Evolutionary conservation across 2,329 filamentous ascomycete species (phyloP).

Genomic region (Geoglossum cookeanum): DNA sequence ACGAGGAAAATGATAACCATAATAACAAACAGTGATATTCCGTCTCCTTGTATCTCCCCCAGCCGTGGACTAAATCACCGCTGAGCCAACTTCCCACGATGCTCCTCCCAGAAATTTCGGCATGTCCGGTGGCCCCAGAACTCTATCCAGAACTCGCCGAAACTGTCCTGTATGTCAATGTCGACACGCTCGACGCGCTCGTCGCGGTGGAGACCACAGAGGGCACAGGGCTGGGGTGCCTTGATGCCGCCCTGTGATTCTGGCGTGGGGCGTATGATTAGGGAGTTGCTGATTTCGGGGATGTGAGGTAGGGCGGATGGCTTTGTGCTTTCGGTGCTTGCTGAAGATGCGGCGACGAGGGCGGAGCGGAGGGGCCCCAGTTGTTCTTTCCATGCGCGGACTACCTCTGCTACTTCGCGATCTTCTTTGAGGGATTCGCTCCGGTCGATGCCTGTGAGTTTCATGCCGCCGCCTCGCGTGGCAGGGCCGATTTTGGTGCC

Average conservation of each 20-base stretch:
- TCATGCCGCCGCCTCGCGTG: slow-evolving; percentile 70
- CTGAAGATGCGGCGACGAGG: slow-evolving; percentile 44
- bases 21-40: too few species aligned
- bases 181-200: slow-evolving; percentile 65
- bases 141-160: slow-evolving; percentile 93
- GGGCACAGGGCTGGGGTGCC: slow-evolving; percentile 55
- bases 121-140: slow-evolving; percentile 70
- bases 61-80: slow-evolving; percentile 26
- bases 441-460: slow-evolving; percentile 70
- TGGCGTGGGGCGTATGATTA: slow-evolving; percentile 45
- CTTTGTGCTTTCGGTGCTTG: slow-evolving; percentile 8
- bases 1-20: too few species aligned
- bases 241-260: slow-evolving; percentile 46
- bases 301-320: slow-evolving; percentile 27
- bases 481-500: slow-evolving; percentile 68
- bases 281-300: slow-evolving; percentile 52
- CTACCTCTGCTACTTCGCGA: slow-evolving; percentile 61
- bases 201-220: slow-evolving; percentile 77
- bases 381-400: slow-evolving; percentile 54
- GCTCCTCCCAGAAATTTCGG: slow-evolving; percentile 66
- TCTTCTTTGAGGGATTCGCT: slow-evolving; percentile 68
- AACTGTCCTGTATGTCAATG: slow-evolving; percentile 64
- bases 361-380: slow-evolving; percentile 56
- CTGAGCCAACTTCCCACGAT: slow-evolving; percentile 50
- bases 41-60: too few species aligned